These are phyloP conservation scores for Taphrina betulina DNA, from an alignment of 1,139 yeast genomes.

Conservation along the genomic window DNA sequence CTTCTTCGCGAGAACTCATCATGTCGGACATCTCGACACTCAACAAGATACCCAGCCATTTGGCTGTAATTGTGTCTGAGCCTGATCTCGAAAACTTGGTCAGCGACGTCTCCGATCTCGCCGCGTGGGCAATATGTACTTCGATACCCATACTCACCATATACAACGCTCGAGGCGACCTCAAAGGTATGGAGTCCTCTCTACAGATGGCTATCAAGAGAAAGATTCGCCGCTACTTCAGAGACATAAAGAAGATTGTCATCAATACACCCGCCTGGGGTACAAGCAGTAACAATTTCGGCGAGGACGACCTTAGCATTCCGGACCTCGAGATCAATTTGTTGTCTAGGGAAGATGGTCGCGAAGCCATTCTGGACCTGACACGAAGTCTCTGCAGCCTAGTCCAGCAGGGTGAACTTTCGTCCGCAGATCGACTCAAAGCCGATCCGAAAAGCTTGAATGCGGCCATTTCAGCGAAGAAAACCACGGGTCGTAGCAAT, in stretches of 20 bases:
- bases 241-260: slow-evolving; percentile 16
- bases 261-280: slow-evolving; percentile 27
- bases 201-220: slow-evolving; percentile 28
- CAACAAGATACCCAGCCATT: slow-evolving; percentile 69
- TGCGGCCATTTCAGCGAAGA: neutral
- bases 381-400: slow-evolving; percentile 82
- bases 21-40: slow-evolving; percentile 75
- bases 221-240: slow-evolving; percentile 23
- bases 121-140: slow-evolving; percentile 84
- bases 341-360: slow-evolving; percentile 77
- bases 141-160: slow-evolving; percentile 71
- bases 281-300: neutral
- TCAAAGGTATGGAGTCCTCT: slow-evolving; percentile 29
- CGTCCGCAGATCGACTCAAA: too few relatives aligned
- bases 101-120: slow-evolving; percentile 70
- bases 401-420: slow-evolving; percentile 10
- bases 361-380: slow-evolving; percentile 82
- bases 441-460: neutral
- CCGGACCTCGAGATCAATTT: slow-evolving; percentile 62
- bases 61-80: slow-evolving; percentile 72
- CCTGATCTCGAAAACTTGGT: slow-evolving; percentile 85
- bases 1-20: slow-evolving; percentile 59
- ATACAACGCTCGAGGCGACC: slow-evolving; percentile 73
- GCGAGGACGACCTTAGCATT: slow-evolving; percentile 15
- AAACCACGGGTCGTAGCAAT: neutral